Evolutionary conservation across 108 stramenopile genomes (phyloP).

Genomic region (Ochromonas danica): DNA sequence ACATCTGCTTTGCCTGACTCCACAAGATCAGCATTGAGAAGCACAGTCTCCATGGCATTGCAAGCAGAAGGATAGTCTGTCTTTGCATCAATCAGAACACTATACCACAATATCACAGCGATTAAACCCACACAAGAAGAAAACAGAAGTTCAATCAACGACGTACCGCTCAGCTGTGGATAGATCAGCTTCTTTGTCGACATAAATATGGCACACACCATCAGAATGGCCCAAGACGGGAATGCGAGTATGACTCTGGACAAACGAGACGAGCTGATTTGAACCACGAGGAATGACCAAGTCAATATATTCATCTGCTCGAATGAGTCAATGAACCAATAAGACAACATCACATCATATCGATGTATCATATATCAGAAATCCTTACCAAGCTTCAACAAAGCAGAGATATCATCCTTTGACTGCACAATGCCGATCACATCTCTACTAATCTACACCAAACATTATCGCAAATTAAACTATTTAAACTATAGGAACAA

Average conservation of each 20-base stretch:
- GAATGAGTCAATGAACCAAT: neutral
- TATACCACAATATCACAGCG: too few species aligned
- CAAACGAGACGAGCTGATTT: conserved; percentile 78
- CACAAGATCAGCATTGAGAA: conserved; percentile 77
- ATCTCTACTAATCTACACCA: conserved; percentile 66
- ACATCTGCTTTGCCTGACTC: conserved; percentile 65
- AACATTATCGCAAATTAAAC: neutral
- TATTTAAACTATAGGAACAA: neutral
- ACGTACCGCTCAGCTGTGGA: conserved; percentile 64
- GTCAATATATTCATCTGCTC: conserved; percentile 74
- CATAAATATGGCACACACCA: conserved; percentile 95
- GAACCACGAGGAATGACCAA: conserved; percentile 96
- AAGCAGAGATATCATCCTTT: conserved; percentile 68
- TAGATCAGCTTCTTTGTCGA: conserved; percentile 76
- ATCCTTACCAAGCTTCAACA: conserved; percentile 40
- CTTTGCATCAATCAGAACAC: too few species aligned
- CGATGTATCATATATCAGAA: neutral
- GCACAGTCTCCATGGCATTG: conserved; percentile 95
- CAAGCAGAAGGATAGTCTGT: conserved; percentile 97
- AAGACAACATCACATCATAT: neutral
- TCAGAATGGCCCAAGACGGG: conserved; percentile 98
- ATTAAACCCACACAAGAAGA: conserved; percentile 25
- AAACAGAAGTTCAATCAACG: neutral
- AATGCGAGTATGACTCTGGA: conserved; percentile 83
- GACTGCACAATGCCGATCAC: conserved; percentile 85